A percentile compares a stretch with the other conserved stretches of the same genome.
These are phyloP conservation scores for Eimeria tenella DNA, from an alignment of 169 alveolate genomes.

Conservation along the genomic window DNA sequence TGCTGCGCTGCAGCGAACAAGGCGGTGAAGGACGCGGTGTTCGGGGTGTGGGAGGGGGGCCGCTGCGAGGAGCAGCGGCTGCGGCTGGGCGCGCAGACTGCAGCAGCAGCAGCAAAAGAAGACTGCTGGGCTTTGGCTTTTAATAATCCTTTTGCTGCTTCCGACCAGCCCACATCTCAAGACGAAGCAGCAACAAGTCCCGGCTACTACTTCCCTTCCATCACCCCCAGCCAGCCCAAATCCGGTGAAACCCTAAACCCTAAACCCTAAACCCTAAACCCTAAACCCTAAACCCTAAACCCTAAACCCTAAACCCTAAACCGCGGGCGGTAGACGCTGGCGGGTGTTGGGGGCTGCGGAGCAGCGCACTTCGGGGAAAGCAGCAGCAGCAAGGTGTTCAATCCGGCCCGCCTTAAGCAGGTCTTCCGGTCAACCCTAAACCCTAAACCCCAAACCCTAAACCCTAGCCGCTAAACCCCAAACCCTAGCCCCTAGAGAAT, in stretches of 20 bases:
- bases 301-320: no score
- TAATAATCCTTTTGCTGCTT: slow-evolving; percentile 49
- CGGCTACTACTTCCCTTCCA: slow-evolving; percentile 25
- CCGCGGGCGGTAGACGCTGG: no score
- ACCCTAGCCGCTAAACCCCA: no score
- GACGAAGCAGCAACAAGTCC: not conserved
- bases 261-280: no score
- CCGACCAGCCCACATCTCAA: slow-evolving; percentile 36
- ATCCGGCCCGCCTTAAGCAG: no score
- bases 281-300: no score
- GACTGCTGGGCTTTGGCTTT: slow-evolving; percentile 70
- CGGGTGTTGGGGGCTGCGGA: no score
- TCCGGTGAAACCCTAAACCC: not conserved
- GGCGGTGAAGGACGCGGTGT: slow-evolving; percentile 25
- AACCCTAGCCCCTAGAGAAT: no score
- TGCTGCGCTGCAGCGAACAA: slow-evolving; percentile 32
- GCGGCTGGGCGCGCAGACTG: not conserved
- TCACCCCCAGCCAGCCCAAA: slow-evolving; percentile 8
- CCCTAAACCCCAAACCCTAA: no score
- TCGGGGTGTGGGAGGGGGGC: slow-evolving; percentile 42
- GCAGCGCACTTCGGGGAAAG: no score
- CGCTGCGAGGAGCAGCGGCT: slow-evolving; percentile 39
- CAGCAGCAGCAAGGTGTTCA: no score
- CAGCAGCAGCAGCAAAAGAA: not conserved
- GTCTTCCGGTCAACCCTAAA: no score